Percentiles rank a stretch among this genome's conserved stretches.
Conservation (phyloP, 305 asterid species). For the Fraxinus sp. region DNA sequence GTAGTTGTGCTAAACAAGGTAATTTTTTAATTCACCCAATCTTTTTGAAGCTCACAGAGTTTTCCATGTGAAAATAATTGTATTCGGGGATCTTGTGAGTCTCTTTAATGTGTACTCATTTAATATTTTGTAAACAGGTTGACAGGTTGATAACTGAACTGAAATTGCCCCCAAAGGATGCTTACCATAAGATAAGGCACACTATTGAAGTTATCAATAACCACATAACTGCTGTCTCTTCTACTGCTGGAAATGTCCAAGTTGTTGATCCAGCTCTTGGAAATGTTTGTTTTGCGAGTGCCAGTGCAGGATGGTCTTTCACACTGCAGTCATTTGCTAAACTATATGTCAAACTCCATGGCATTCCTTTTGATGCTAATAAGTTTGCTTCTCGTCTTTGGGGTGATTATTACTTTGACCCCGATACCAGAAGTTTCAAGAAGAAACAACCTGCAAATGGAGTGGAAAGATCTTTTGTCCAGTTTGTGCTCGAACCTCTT, state of each 20-base stretch:
- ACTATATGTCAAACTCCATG: conserved; percentile 89
- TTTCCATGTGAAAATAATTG: not conserved
- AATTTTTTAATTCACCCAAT: conserved; percentile 13
- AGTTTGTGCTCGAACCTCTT: conserved; percentile 92
- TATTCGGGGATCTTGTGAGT: not conserved
- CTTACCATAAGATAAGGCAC: conserved; percentile 89
- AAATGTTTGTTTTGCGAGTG: conserved; percentile 95
- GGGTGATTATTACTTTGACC: conserved; percentile 91
- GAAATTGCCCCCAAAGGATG: conserved; percentile 92
- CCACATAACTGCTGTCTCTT: conserved; percentile 78
- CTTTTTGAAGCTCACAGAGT: not conserved
- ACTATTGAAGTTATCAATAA: conserved; percentile 83
- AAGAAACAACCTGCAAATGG: conserved; percentile 83
- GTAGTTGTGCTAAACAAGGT: conserved; percentile 97
- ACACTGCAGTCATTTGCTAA: conserved; percentile 92
- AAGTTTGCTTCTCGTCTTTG: conserved; percentile 93
- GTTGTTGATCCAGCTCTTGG: conserved; percentile 83
- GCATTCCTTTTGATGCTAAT: conserved; percentile 84
- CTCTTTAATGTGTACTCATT: conserved; percentile 13
- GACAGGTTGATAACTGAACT: conserved; percentile 92
- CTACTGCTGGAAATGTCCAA: conserved; percentile 91
- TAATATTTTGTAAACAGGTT: conserved; percentile 44
- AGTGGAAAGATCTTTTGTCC: conserved; percentile 89
- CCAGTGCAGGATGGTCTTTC: conserved; percentile 97
- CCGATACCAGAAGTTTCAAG: conserved; percentile 74